Percentiles rank a stretch among this genome's conserved stretches.
Conservation (phyloP, 768 basidiomycete species). For the Fomitopsis serialis region DNA sequence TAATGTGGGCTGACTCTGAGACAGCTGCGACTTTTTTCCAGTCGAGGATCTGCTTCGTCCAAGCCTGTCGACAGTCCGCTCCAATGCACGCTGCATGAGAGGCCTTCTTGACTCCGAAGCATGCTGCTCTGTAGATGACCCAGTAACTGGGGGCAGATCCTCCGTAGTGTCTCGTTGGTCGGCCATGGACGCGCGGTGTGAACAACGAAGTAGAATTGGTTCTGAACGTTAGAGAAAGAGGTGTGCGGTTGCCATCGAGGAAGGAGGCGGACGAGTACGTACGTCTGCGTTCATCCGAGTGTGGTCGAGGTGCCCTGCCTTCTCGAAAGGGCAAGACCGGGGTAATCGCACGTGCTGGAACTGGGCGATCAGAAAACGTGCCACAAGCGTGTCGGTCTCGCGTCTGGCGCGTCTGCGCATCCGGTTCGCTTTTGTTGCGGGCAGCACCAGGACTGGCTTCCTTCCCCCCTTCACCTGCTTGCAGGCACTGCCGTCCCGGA, state of each 20-base stretch:
- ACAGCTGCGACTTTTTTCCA: slow-evolving; percentile 15
- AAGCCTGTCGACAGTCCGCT: slow-evolving; percentile 59
- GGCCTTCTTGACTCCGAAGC: background rate
- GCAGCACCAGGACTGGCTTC: slow-evolving; percentile 9
- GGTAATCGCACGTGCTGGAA: slow-evolving; percentile 3
- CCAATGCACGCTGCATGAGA: slow-evolving; percentile 29
- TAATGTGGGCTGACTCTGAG: slow-evolving; percentile 28
- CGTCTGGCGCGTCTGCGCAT: slow-evolving; percentile 8
- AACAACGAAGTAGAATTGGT: background rate
- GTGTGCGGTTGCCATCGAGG: background rate
- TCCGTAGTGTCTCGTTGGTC: background rate
- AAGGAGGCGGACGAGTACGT: background rate
- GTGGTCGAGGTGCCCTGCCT: background rate
- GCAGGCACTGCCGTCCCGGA: background rate
- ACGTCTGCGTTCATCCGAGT: background rate
- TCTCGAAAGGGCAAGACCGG: slow-evolving; percentile 1
- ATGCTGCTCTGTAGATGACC: background rate
- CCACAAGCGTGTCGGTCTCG: slow-evolving; percentile 1
- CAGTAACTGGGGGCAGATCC: background rate
- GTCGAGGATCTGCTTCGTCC: slow-evolving; percentile 43
- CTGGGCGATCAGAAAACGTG: background rate
- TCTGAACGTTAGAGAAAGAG: background rate
- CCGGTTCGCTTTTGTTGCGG: background rate
- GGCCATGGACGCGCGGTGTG: background rate
- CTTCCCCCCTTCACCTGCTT: slow-evolving; percentile 8